These are phyloP conservation scores for Mycena galopus DNA, from an alignment of 768 basidiomycete genomes.

Conservation along the genomic window DNA sequence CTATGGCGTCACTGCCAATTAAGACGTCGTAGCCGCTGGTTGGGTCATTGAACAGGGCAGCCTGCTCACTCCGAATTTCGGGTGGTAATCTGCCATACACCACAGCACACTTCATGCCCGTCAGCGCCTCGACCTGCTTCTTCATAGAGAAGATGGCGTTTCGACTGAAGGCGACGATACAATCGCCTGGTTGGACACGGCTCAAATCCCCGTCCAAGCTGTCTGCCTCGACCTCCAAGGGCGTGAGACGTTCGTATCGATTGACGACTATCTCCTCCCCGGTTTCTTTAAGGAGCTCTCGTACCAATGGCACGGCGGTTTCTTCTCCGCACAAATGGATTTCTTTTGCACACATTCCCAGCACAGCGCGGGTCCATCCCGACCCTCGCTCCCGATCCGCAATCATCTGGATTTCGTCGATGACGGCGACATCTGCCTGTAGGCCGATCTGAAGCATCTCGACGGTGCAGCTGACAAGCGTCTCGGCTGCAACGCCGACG, in stretches of 20 bases:
- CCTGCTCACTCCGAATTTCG: conserved; percentile 92
- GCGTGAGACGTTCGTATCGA: conserved; percentile 90
- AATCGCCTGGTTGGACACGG: conserved; percentile 85
- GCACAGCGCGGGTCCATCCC: conserved; percentile 86
- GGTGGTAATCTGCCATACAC: conserved; percentile 95
- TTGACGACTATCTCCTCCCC: conserved; percentile 88
- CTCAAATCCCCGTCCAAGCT: conserved; percentile 73
- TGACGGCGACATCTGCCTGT: conserved; percentile 83
- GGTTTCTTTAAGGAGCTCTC: conserved; percentile 74
- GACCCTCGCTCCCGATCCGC: conserved; percentile 81
- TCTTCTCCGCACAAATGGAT: conserved; percentile 97
- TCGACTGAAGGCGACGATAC: conserved; percentile 89
- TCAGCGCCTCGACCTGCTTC: conserved; percentile 73
- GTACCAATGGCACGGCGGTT: conserved; percentile 86
- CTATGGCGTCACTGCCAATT: conserved; percentile 94
- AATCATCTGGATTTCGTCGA: conserved; percentile 99
- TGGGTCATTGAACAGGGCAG: conserved; percentile 90
- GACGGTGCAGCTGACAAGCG: conserved; percentile 85
- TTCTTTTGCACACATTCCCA: conserved; percentile 82
- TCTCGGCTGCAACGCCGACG: conserved; percentile 65
- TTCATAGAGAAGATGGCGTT: conserved; percentile 83
- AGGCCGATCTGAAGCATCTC: conserved; percentile 80
- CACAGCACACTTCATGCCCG: conserved; percentile 87
- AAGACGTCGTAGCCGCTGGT: conserved; percentile 89
- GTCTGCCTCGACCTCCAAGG: conserved; percentile 76